Conservation (phyloP, 192 early-diverging fungal species). For the Bifiguratus adelaidae region DNA sequence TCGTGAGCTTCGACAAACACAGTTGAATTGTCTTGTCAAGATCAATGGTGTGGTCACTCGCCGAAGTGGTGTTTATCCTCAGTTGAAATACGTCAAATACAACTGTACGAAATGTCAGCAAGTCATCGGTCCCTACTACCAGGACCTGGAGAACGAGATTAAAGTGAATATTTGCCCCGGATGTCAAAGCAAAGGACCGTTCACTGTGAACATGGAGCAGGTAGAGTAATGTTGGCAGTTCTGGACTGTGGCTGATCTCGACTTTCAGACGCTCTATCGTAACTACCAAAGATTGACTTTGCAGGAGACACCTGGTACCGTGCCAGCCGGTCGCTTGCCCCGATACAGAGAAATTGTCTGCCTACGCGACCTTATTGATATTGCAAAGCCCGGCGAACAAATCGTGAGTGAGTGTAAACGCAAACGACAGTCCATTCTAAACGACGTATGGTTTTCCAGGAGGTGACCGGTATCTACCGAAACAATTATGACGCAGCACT, state of each 20-base stretch:
- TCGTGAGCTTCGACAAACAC: slow-evolving; percentile 82
- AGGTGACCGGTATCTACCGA: slow-evolving; percentile 90
- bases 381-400: slow-evolving; percentile 91
- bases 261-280: slow-evolving; percentile 74
- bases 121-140: slow-evolving; percentile 86
- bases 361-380: slow-evolving; percentile 94
- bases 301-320: slow-evolving; percentile 92
- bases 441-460: slow-evolving; percentile 21
- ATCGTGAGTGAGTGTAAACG: slow-evolving; percentile 38
- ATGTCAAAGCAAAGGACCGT: slow-evolving; percentile 90
- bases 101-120: slow-evolving; percentile 90
- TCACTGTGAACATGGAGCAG: slow-evolving; percentile 84
- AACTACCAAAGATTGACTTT: slow-evolving; percentile 95
- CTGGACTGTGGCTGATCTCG: background rate
- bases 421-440: background rate
- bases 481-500: slow-evolving; percentile 89
- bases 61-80: slow-evolving; percentile 92
- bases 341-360: slow-evolving; percentile 89
- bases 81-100: slow-evolving; percentile 94
- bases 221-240: slow-evolving; percentile 12
- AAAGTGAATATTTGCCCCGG: slow-evolving; percentile 72
- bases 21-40: slow-evolving; percentile 87
- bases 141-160: slow-evolving; percentile 84
- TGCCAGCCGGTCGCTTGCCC: slow-evolving; percentile 90
- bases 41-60: slow-evolving; percentile 88